These are phyloP conservation scores for Physaria fendleri DNA, from an alignment of 345 rosid genomes.

Conservation along the genomic window DNA sequence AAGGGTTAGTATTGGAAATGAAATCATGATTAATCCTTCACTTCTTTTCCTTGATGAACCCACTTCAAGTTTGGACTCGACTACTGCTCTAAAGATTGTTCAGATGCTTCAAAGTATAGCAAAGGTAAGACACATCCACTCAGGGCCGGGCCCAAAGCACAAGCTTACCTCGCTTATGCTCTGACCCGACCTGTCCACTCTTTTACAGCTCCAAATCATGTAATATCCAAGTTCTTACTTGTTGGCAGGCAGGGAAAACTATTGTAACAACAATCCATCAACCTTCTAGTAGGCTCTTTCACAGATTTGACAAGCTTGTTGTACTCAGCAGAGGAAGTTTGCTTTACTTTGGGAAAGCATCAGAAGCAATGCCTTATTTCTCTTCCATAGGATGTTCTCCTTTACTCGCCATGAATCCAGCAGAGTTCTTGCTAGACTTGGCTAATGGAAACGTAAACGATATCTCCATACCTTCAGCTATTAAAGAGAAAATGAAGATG, in stretches of 20 bases:
- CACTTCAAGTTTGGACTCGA: constrained; percentile 89
- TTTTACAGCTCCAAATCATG: neutral
- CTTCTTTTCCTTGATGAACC: constrained; percentile 94
- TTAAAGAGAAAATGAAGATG: constrained; percentile 63
- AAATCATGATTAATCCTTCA: constrained; percentile 86
- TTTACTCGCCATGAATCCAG: constrained; percentile 83
- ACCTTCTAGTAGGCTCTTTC: constrained; percentile 91
- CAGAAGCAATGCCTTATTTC: constrained; percentile 71
- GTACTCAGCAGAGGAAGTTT: constrained; percentile 86
- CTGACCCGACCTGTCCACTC: too few species aligned
- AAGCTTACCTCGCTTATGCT: too few species aligned
- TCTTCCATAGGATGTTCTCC: constrained; percentile 82
- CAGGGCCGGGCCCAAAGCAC: too few species aligned
- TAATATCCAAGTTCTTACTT: constrained; percentile 14
- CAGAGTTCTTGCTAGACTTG: constrained; percentile 90
- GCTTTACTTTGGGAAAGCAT: constrained; percentile 86
- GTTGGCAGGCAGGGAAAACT: constrained; percentile 72
- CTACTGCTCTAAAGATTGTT: constrained; percentile 77
- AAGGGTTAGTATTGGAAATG: constrained; percentile 83
- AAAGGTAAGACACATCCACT: constrained; percentile 53
- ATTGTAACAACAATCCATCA: constrained; percentile 90
- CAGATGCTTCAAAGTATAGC: constrained; percentile 83
- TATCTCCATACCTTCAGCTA: constrained; percentile 74
- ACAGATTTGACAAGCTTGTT: constrained; percentile 83
- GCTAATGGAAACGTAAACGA: constrained; percentile 81